These are phyloP conservation scores for Rhynchospora pubera DNA, from an alignment of 176 grass and related monocot genomes.

Conservation along the genomic window DNA sequence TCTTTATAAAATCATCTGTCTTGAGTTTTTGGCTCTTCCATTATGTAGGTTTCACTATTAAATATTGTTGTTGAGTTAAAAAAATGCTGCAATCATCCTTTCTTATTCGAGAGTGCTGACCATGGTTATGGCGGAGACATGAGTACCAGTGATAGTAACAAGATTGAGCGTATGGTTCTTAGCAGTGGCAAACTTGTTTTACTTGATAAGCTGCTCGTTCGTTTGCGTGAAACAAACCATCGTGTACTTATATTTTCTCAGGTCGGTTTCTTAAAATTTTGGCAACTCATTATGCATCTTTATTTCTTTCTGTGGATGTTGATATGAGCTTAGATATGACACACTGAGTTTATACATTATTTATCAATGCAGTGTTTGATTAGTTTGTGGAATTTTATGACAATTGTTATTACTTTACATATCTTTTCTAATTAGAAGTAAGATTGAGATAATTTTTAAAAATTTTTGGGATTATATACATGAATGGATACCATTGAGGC, in stretches of 20 bases:
- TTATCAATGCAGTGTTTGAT: not conserved
- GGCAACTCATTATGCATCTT: not conserved
- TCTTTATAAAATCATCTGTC: not conserved
- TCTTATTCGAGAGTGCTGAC: conserved; percentile 99
- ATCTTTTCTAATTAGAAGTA: not conserved
- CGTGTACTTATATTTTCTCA: conserved; percentile 95
- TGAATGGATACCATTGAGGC: not conserved
- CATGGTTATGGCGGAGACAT: conserved; percentile 97
- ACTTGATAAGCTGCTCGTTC: conserved; percentile 78
- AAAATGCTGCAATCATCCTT: conserved; percentile 99
- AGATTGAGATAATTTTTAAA: not conserved
- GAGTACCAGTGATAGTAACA: conserved; percentile 66
- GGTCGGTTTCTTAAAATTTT: conserved; percentile 39
- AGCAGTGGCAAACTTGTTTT: conserved; percentile 97
- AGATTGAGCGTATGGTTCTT: conserved; percentile 95
- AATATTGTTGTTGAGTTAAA: conserved; percentile 99
- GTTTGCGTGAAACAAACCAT: conserved; percentile 91
- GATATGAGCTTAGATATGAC: not conserved
- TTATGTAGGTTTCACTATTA: conserved; percentile 85
- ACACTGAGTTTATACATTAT: not conserved
- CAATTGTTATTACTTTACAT: not conserved
- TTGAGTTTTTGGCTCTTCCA: conserved; percentile 3
- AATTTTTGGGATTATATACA: not conserved
- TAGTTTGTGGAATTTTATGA: not conserved
- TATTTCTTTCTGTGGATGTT: not conserved